Evolutionary conservation across 257 asterid species (phyloP).

Genomic region (Cruciata laevipes): DNA sequence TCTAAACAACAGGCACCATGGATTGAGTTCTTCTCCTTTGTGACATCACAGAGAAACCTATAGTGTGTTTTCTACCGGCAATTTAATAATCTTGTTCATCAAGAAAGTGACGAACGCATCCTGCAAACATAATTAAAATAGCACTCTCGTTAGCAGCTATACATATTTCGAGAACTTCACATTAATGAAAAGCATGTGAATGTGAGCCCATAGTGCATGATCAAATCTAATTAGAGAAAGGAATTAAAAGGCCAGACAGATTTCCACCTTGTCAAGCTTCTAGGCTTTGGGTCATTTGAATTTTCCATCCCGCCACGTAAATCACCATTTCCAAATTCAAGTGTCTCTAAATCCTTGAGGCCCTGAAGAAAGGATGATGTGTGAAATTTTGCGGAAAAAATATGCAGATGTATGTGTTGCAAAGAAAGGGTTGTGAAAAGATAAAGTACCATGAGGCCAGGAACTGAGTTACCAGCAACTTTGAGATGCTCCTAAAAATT

Average conservation of each 20-base stretch:
- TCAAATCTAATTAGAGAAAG: not conserved
- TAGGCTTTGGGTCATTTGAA: constrained; percentile 17
- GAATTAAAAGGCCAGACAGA: not conserved
- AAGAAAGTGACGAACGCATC: not conserved
- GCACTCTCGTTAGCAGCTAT: not conserved
- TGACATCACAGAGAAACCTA: not conserved
- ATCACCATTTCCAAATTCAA: constrained; percentile 15
- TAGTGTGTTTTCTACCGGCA: not conserved
- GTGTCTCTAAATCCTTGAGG: constrained; percentile 50
- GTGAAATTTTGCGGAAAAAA: not conserved
- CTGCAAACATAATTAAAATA: not conserved
- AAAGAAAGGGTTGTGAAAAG: not conserved
- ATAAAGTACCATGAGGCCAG: constrained; percentile 37
- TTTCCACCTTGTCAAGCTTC: constrained; percentile 32
- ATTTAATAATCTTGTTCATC: not conserved
- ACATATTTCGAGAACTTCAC: not conserved
- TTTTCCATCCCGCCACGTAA: constrained; percentile 29
- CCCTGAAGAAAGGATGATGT: constrained; percentile 37
- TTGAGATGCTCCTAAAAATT: constrained; percentile 49
- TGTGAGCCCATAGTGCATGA: not conserved
- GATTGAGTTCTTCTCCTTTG: not conserved
- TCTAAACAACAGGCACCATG: not conserved
- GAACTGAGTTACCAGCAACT: constrained; percentile 34
- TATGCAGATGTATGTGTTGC: not conserved
- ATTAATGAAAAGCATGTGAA: not conserved